phyloP scores from a whole-genome alignment of 208 protist species.

The Trypanosoma melophagium region DNA sequence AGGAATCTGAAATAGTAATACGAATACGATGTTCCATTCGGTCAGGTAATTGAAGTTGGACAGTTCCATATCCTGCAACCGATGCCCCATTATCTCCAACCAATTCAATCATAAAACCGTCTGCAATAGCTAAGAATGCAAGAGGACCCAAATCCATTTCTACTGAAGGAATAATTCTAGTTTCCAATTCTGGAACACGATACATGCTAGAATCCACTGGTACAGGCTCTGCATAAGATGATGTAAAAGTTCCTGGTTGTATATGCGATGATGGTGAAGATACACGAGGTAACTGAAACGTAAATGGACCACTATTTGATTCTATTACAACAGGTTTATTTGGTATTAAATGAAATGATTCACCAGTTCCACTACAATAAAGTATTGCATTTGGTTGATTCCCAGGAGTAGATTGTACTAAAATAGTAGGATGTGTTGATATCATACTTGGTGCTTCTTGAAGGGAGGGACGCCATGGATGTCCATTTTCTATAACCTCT shows the following conservation, averaged over 20 bases:
- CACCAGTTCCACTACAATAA: slow-evolving; percentile 51
- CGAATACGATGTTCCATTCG: slow-evolving; percentile 47
- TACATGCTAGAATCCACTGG: background rate
- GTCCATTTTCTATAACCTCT: slow-evolving; percentile 21
- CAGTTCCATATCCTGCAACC: slow-evolving; percentile 38
- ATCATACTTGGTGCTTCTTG: background rate
- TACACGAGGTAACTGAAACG: slow-evolving; percentile 48
- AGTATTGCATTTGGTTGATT: slow-evolving; percentile 35
- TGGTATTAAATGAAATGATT: slow-evolving; percentile 41
- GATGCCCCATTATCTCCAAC: slow-evolving; percentile 54
- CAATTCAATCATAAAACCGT: slow-evolving; percentile 58
- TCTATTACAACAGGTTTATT: slow-evolving; percentile 43
- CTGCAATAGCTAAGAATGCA: slow-evolving; percentile 42
- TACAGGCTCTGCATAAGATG: slow-evolving; percentile 15
- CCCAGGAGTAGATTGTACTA: slow-evolving; percentile 48
- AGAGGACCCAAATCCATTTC: slow-evolving; percentile 11
- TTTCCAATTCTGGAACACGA: slow-evolving; percentile 57
- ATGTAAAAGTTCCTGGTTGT: slow-evolving; percentile 3
- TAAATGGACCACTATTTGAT: slow-evolving; percentile 51
- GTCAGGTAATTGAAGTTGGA: slow-evolving; percentile 46
- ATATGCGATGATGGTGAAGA: background rate
- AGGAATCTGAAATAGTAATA: slow-evolving; percentile 41
- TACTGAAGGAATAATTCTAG: slow-evolving; percentile 27
- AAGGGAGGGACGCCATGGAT: background rate
- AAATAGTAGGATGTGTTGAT: slow-evolving; percentile 29